A percentile compares a stretch with the other conserved stretches of the same genome.
Conservation (phyloP, 1,284 basidiomycete species). For the Trichosporon faecale region DNA sequence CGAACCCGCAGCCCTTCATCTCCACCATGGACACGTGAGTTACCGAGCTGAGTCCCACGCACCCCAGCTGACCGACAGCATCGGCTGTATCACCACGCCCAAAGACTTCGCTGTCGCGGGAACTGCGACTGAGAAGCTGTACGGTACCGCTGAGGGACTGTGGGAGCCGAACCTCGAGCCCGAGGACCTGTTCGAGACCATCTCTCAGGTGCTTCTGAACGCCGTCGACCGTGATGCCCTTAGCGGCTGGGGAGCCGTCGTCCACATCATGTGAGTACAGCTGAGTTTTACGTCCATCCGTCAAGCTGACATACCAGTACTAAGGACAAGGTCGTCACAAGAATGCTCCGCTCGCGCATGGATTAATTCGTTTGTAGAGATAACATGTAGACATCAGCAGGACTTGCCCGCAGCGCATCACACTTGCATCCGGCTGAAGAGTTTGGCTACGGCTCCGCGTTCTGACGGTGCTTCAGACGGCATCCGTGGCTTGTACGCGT, state of each 20-base stretch:
- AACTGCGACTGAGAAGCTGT: constrained; percentile 88
- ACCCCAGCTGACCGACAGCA: constrained; percentile 49
- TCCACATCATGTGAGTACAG: constrained; percentile 82
- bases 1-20: constrained; percentile 85
- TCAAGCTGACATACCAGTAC: constrained; percentile 59
- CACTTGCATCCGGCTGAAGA: not conserved
- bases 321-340: constrained; percentile 77
- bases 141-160: constrained; percentile 94
- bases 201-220: constrained; percentile 92
- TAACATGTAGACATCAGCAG: constrained; percentile 22
- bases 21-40: constrained; percentile 80
- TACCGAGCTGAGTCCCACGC: not conserved
- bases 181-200: constrained; percentile 98
- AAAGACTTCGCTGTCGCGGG: constrained; percentile 94
- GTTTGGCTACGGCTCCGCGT: not conserved
- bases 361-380: constrained; percentile 58
- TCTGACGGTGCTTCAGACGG: not conserved
- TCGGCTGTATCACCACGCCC: constrained; percentile 67
- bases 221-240: constrained; percentile 94
- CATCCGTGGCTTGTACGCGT: not conserved
- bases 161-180: constrained; percentile 94
- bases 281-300: not conserved
- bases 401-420: not conserved
- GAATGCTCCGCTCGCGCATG: constrained; percentile 85
- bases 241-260: constrained; percentile 94